Conservation (phyloP, 2,329 filamentous ascomycete species). For the Beauveria bassiana region DNA sequence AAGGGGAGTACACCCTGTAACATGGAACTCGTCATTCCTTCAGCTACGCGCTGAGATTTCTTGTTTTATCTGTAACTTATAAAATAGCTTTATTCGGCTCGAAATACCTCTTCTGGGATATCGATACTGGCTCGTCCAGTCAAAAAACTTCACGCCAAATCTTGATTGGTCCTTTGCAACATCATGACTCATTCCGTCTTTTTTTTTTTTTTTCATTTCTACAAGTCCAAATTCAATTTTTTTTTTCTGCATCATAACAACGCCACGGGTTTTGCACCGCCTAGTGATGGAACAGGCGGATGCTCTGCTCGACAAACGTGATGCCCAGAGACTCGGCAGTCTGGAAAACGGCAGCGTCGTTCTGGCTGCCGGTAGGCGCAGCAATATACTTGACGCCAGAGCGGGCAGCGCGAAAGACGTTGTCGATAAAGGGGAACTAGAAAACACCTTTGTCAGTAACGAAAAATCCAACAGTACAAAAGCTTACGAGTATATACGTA, state of each 20-base stretch:
- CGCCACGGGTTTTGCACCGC: not conserved
- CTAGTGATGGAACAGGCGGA: conserved; percentile 91
- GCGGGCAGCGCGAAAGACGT: conserved; percentile 82
- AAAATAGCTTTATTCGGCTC: not conserved
- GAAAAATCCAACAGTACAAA: not conserved
- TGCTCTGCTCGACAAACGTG: conserved; percentile 91
- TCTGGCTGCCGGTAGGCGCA: conserved; percentile 83
- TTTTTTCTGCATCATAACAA: no score
- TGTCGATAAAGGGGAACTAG: conserved; percentile 96
- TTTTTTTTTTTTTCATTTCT: not conserved
- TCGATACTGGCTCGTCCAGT: not conserved
- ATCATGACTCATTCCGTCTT: not conserved
- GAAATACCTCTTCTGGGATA: not conserved
- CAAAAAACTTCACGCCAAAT: not conserved
- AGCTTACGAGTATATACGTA: conserved; percentile 40
- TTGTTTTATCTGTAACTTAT: not conserved
- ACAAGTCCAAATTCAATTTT: no score
- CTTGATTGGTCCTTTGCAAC: not conserved
- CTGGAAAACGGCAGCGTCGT: conserved; percentile 73
- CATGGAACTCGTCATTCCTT: not conserved
- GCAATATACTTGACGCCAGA: conserved; percentile 95
- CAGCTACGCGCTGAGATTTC: not conserved
- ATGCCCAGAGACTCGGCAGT: conserved; percentile 89
- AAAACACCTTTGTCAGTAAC: conserved; percentile 17
- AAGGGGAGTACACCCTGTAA: not conserved